These are phyloP conservation scores for Medicago lupulina DNA, from an alignment of 306 rosid genomes.

Conservation along the genomic window DNA sequence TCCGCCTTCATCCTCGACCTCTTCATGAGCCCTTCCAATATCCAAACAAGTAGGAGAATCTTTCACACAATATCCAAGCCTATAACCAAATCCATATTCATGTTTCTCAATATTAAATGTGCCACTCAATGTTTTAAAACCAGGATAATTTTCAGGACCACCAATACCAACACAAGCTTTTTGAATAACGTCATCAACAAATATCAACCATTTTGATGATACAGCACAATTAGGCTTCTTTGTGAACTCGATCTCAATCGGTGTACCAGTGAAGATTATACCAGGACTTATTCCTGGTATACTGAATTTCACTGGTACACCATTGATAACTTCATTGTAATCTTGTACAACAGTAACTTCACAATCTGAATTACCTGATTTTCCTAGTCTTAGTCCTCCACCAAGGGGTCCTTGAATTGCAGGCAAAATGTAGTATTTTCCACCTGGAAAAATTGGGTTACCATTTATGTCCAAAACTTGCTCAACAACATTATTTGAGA, in stretches of 20 bases:
- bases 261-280: not conserved
- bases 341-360: not conserved
- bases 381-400: constrained; percentile 5
- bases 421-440: not conserved
- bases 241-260: constrained; percentile 19
- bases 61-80: constrained; percentile 14
- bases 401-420: not conserved
- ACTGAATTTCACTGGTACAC: not conserved
- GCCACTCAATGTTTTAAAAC: not conserved
- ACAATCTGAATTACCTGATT: not conserved
- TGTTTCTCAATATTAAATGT: constrained; percentile 21
- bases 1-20: not conserved
- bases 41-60: constrained; percentile 19
- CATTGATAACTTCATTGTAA: not conserved
- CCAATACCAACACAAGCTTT: constrained; percentile 21
- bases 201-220: constrained; percentile 9
- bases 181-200: not conserved
- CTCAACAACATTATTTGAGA: not conserved
- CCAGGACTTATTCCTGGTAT: not conserved
- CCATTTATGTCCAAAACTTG: not conserved
- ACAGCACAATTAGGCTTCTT: not conserved
- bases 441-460: not conserved
- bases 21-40: constrained; percentile 10
- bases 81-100: not conserved
- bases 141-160: constrained; percentile 11